Percentiles rank a stretch among this genome's conserved stretches.
Conservation (phyloP, 1,284 basidiomycete species). For the Trichosporon asahii region DNA sequence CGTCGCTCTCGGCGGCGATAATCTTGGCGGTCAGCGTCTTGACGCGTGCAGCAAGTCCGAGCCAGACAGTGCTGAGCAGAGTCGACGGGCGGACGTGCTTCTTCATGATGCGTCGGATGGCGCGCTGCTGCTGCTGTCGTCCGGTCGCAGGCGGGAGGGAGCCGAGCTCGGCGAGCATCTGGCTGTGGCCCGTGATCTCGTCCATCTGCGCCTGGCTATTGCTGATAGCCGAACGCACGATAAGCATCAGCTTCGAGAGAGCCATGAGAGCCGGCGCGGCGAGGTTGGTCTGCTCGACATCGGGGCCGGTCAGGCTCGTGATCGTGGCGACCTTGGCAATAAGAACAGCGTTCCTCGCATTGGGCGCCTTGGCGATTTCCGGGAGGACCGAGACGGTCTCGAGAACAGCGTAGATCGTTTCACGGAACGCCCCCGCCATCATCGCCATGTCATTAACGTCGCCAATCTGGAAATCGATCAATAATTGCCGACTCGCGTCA, state of each 20-base stretch:
- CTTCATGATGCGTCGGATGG: conserved; percentile 37
- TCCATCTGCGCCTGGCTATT: conserved; percentile 19
- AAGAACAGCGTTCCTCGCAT: conserved; percentile 30
- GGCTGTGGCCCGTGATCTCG: conserved; percentile 22
- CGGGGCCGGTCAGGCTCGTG: conserved; percentile 32
- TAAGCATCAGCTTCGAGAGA: conserved; percentile 29
- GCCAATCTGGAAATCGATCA: conserved; percentile 39
- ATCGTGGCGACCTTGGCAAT: conserved; percentile 34
- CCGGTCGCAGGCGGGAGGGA: conserved; percentile 36
- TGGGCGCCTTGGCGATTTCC: conserved; percentile 28
- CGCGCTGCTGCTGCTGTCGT: conserved; percentile 46
- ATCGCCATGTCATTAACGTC: conserved; percentile 34
- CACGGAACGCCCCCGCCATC: conserved; percentile 33
- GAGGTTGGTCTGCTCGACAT: conserved; percentile 37
- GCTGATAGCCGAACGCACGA: conserved; percentile 28
- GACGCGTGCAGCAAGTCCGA: conserved; percentile 28
- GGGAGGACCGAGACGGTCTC: conserved; percentile 15
- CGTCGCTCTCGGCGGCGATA: conserved; percentile 29
- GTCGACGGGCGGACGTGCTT: conserved; percentile 22
- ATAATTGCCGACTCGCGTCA: conserved; percentile 38
- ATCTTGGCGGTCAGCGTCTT: conserved; percentile 36
- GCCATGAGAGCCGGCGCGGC: conserved; percentile 29
- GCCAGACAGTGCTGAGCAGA: conserved; percentile 32
- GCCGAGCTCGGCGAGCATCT: conserved; percentile 32
- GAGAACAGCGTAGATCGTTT: conserved; percentile 27